Conservation (phyloP, 768 basidiomycete species). For the Pisolithus marmoratus region DNA sequence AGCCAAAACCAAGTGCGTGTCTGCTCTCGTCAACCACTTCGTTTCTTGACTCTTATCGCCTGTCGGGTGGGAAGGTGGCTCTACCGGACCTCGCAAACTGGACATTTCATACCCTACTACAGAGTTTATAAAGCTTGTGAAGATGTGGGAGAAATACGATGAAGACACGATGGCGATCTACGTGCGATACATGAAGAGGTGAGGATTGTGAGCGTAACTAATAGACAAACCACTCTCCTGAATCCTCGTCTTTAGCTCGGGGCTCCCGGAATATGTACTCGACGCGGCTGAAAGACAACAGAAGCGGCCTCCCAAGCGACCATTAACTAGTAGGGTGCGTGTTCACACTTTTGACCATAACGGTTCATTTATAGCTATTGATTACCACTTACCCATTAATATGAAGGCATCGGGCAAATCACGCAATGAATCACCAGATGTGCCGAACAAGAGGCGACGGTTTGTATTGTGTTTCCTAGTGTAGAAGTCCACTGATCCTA, state of each 20-base stretch:
- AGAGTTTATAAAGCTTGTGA: conserved; percentile 91
- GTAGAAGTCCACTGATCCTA: conserved; percentile 22
- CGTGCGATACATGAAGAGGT: conserved; percentile 92
- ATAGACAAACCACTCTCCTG: conserved; percentile 16
- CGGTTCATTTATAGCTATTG: conserved; percentile 7
- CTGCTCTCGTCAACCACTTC: conserved; percentile 10
- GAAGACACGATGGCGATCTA: conserved; percentile 90
- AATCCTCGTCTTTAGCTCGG: conserved; percentile 42
- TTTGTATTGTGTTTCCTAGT: conserved; percentile 37
- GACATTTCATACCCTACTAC: conserved; percentile 97
- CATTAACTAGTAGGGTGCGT: conserved; percentile 57
- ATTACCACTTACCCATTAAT: conserved; percentile 26
- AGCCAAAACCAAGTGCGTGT: conserved; percentile 80
- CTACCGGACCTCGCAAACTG: conserved; percentile 72
- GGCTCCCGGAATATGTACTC: conserved; percentile 77
- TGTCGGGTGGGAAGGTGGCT: conserved; percentile 48
- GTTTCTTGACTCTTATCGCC: conserved; percentile 8
- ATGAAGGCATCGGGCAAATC: conserved; percentile 58
- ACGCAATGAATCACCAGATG: conserved; percentile 55
- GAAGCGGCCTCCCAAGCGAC: conserved; percentile 65
- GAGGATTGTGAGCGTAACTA: conserved; percentile 12
- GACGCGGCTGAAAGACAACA: conserved; percentile 76
- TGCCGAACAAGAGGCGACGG: conserved; percentile 81
- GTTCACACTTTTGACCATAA: conserved; percentile 10
- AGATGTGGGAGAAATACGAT: conserved; percentile 94